Evolutionary conservation across 73 alveolate genomes (phyloP).

Genomic region (Paramecium sonneborni): DNA sequence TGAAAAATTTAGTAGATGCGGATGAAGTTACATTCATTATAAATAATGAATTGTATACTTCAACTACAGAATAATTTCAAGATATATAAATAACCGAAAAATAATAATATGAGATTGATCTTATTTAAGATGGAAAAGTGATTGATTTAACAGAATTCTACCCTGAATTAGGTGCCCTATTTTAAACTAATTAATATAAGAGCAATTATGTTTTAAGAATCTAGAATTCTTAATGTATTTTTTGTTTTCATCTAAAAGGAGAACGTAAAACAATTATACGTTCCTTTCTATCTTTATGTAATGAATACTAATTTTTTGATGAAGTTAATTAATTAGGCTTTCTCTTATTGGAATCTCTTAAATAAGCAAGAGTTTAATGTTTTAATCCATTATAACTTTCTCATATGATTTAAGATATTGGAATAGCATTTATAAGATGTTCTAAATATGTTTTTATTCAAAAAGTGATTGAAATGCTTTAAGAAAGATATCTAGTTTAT

Average conservation of each 20-base stretch:
- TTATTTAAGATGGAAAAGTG: not conserved
- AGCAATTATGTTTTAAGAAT: not conserved
- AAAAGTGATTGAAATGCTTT: not conserved
- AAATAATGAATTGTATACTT: not conserved
- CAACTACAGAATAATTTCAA: not conserved
- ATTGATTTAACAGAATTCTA: not conserved
- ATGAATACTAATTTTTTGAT: conserved; percentile 20
- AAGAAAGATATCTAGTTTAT: not conserved
- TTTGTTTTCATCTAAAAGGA: not conserved
- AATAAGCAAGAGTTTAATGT: conserved; percentile 37
- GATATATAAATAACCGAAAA: not conserved
- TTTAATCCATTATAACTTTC: conserved; percentile 13
- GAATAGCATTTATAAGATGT: conserved; percentile 28
- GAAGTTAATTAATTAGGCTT: not conserved
- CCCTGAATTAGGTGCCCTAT: not conserved
- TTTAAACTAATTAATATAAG: not conserved
- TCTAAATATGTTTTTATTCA: conserved; percentile 17
- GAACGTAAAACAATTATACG: not conserved
- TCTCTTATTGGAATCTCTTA: not conserved
- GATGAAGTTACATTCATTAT: conserved; percentile 11
- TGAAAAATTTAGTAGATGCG: conserved; percentile 11
- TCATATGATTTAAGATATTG: conserved; percentile 50
- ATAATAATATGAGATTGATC: not conserved
- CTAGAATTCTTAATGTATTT: not conserved
- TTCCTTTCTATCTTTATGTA: not conserved